A percentile compares a stretch with the other conserved stretches of the same genome.
Conservation (phyloP, 768 basidiomycete genomes). For the Hemileccinum impolitum region DNA sequence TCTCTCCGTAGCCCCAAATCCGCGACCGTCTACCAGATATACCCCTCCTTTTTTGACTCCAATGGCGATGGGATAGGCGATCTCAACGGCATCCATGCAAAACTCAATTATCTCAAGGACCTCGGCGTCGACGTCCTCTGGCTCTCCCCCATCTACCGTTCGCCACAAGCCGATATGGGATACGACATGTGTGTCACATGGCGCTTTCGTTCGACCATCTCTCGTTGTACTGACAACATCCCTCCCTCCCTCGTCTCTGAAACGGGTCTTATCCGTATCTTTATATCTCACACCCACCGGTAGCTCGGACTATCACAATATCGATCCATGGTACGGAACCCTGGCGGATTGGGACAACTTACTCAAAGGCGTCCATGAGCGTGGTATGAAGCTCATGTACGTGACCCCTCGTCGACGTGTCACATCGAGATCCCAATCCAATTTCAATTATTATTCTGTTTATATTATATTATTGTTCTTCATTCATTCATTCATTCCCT, state of each 20-base stretch:
- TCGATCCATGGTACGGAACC: constrained; percentile 65
- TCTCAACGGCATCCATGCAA: constrained; percentile 58
- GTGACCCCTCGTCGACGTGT: constrained; percentile 17
- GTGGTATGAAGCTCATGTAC: constrained; percentile 70
- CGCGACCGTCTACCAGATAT: constrained; percentile 63
- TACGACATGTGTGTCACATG: constrained; percentile 54
- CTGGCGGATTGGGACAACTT: constrained; percentile 57
- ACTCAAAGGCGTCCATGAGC: constrained; percentile 50
- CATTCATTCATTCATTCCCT: too few species aligned
- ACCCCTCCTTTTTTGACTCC: constrained; percentile 69
- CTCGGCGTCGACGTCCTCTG: constrained; percentile 68
- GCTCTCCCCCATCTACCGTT: constrained; percentile 60
- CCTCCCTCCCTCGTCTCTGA: not conserved
- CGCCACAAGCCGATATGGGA: constrained; percentile 69
- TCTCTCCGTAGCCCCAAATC: constrained; percentile 41
- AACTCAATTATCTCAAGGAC: constrained; percentile 65
- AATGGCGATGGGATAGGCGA: constrained; percentile 71
- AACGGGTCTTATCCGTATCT: constrained; percentile 14
- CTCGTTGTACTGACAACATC: not conserved
- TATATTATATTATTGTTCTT: too few species aligned
- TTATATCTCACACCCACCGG: constrained; percentile 3
- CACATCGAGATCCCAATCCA: constrained; percentile 12
- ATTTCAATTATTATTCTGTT: not conserved
- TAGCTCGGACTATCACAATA: constrained; percentile 64
- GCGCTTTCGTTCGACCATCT: not conserved